Evolutionary conservation across 2,329 filamentous ascomycete genomes (phyloP).

Genomic region (Cyanodermella asteris): DNA sequence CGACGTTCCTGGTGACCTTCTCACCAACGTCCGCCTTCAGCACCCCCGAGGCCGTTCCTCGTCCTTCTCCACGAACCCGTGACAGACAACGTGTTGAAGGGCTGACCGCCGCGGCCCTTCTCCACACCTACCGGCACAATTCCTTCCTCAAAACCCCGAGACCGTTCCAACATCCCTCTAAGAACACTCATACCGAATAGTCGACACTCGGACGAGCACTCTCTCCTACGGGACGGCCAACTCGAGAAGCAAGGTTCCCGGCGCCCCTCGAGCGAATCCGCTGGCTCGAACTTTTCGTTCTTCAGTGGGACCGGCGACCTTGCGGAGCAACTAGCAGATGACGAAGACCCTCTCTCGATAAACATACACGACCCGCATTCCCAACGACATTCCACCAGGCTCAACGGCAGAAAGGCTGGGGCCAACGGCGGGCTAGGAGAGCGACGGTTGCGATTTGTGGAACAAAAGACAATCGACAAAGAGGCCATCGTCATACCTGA

Average conservation of each 20-base stretch:
- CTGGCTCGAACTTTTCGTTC: constrained; percentile 48
- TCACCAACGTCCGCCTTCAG: too few relatives aligned
- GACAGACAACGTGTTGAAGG: too few relatives aligned
- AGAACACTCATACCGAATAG: constrained; percentile 37
- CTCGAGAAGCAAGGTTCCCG: constrained; percentile 27
- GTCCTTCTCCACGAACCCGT: too few relatives aligned
- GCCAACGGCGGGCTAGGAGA: constrained; percentile 20
- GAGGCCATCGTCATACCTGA: constrained; percentile 68
- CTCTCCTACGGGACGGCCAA: constrained; percentile 17
- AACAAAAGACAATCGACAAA: constrained; percentile 28
- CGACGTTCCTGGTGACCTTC: too few relatives aligned
- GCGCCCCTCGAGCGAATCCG: constrained; percentile 35
- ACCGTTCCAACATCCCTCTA: constrained; percentile 73
- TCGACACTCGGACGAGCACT: constrained; percentile 15
- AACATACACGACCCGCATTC: too few relatives aligned
- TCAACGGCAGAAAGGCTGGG: too few relatives aligned
- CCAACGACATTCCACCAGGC: constrained; percentile 43
- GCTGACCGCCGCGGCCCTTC: too few relatives aligned
- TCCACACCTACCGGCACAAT: constrained; percentile 58
- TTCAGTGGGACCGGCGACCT: constrained; percentile 94
- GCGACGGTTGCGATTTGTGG: constrained; percentile 39
- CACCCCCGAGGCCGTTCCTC: too few relatives aligned
- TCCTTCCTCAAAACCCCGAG: constrained; percentile 47
- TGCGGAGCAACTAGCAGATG: constrained; percentile 69
- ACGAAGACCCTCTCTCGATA: constrained; percentile 58